Conservation (phyloP, 75 land plant genomes). For the Cunninghamia lanceolata region DNA sequence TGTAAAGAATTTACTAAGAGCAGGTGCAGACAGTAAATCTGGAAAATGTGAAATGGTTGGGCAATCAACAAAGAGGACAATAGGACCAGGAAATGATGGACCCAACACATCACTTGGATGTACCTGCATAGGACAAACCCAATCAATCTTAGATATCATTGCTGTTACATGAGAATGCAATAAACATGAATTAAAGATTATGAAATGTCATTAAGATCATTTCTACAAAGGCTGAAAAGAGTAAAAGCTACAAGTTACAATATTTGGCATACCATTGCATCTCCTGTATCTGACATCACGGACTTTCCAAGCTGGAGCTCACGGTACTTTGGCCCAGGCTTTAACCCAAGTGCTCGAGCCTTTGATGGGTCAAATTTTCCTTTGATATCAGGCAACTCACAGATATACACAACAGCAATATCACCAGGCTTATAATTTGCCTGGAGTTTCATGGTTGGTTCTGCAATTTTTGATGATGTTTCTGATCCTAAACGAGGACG, state of each 20-base stretch:
- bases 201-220: slow-evolving; percentile 4
- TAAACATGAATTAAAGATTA: slow-evolving; percentile 8
- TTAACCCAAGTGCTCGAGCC: slow-evolving; percentile 69
- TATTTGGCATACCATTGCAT: slow-evolving; percentile 54
- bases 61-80: slow-evolving; percentile 83
- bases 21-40: slow-evolving; percentile 47
- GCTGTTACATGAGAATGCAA: slow-evolving; percentile 2
- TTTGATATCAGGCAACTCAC: slow-evolving; percentile 90
- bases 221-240: neutral
- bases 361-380: slow-evolving; percentile 94
- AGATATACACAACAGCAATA: slow-evolving; percentile 76
- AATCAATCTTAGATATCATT: neutral
- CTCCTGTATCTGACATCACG: slow-evolving; percentile 60
- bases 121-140: slow-evolving; percentile 43
- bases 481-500: neutral
- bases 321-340: slow-evolving; percentile 86
- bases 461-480: neutral
- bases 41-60: slow-evolving; percentile 64
- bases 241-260: neutral
- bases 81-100: slow-evolving; percentile 93
- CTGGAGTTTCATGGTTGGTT: neutral
- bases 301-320: slow-evolving; percentile 80
- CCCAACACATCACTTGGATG: slow-evolving; percentile 92
- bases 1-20: slow-evolving; percentile 37
- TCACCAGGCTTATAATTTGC: slow-evolving; percentile 48